Percentiles rank a stretch among this genome's conserved stretches.
Evolutionary conservation across 1,284 basidiomycete genomes (phyloP).

Genomic region (Irpex lacteus): DNA sequence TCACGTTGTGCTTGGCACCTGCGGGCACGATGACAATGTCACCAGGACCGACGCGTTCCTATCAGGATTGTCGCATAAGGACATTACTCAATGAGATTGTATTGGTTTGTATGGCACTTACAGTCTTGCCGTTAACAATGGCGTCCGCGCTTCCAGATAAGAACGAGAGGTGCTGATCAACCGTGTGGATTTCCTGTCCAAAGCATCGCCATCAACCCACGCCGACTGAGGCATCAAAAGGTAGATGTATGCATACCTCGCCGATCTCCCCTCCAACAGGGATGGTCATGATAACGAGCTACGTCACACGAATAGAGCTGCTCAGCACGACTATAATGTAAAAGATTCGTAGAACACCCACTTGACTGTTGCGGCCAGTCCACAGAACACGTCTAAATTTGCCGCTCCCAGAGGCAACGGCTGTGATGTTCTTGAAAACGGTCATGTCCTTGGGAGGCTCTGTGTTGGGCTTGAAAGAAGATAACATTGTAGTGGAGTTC

Average conservation of each 20-base stretch:
- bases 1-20: constrained; percentile 30
- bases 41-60: constrained; percentile 24
- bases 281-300: constrained; percentile 31
- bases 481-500: constrained; percentile 11
- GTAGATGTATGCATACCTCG: constrained; percentile 17
- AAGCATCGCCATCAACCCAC: too few relatives aligned
- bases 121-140: constrained; percentile 26
- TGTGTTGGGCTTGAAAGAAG: constrained; percentile 25
- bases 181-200: constrained; percentile 27
- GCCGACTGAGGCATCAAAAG: too few relatives aligned
- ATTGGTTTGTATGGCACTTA: constrained; percentile 6
- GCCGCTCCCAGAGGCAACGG: constrained; percentile 25
- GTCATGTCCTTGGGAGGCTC: constrained; percentile 27
- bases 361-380: constrained; percentile 31
- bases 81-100: neutral
- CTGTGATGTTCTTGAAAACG: constrained; percentile 25
- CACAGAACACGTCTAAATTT: constrained; percentile 31
- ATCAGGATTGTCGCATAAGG: neutral
- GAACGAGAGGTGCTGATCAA: constrained; percentile 31
- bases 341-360: constrained; percentile 1
- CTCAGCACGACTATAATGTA: neutral
- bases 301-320: neutral
- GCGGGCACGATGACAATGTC: constrained; percentile 30
- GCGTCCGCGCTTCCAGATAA: constrained; percentile 27
- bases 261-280: constrained; percentile 28